Conservation (phyloP, 108 stramenopile species). For the Cyclotella baltica region DNA sequence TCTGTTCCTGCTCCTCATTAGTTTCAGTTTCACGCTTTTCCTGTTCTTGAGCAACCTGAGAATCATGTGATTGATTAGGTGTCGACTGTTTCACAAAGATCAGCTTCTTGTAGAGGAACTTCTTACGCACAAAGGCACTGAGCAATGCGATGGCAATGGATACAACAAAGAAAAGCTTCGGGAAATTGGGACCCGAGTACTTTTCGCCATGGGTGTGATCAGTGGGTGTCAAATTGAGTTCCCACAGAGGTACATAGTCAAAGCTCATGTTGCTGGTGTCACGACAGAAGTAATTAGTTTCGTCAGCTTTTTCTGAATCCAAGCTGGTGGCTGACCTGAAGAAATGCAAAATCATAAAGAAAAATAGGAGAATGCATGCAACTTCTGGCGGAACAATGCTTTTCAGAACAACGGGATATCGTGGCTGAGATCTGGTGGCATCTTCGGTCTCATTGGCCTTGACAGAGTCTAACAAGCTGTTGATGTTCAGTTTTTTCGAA, state of each 20-base stretch:
- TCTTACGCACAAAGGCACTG: background rate
- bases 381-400: background rate
- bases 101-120: background rate
- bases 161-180: background rate
- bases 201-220: background rate
- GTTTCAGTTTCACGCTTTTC: too few relatives aligned
- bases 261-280: background rate
- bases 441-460: background rate
- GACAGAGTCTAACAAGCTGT: background rate
- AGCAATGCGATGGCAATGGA: background rate
- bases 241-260: slow-evolving; percentile 29
- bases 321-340: background rate
- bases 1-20: too few relatives aligned
- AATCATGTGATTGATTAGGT: too few relatives aligned
- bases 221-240: slow-evolving; percentile 14
- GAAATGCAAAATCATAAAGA: background rate
- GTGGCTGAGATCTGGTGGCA: too few relatives aligned
- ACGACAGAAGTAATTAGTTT: slow-evolving; percentile 12
- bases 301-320: background rate
- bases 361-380: background rate
- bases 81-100: background rate
- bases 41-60: too few relatives aligned
- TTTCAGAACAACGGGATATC: background rate
- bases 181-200: background rate
- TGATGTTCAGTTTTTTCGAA: background rate